phyloP scores from a whole-genome alignment of 805 yeast species.

The Pichia insulana region DNA sequence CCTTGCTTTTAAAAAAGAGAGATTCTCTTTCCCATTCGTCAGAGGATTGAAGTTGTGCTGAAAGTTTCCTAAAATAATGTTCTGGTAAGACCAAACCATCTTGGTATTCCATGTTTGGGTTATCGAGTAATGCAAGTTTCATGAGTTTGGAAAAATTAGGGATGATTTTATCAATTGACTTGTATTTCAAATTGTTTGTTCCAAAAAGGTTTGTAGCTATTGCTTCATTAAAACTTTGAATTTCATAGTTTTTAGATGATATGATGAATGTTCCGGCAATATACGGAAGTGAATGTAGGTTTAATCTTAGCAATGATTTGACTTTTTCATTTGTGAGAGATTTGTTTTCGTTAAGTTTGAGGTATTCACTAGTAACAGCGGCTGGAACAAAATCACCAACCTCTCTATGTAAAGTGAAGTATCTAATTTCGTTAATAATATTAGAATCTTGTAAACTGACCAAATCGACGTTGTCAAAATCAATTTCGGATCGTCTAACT shows the following conservation, averaged over 20 bases:
- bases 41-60: slow-evolving; percentile 31
- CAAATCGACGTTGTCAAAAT: slow-evolving; percentile 5
- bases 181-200: slow-evolving; percentile 38
- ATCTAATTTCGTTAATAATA: slow-evolving; percentile 48
- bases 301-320: slow-evolving; percentile 38
- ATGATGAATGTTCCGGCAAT: slow-evolving; percentile 80
- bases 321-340: slow-evolving; percentile 1
- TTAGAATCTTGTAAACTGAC: slow-evolving; percentile 26
- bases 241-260: slow-evolving; percentile 38
- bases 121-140: slow-evolving; percentile 32
- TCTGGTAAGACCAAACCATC: slow-evolving; percentile 85
- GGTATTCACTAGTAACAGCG: slow-evolving; percentile 57
- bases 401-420: slow-evolving; percentile 44
- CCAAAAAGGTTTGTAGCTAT: slow-evolving; percentile 77
- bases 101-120: slow-evolving; percentile 30
- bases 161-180: slow-evolving; percentile 46
- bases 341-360: slow-evolving; percentile 35
- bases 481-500: slow-evolving; percentile 7
- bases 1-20: slow-evolving; percentile 52
- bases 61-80: slow-evolving; percentile 72
- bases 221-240: slow-evolving; percentile 72
- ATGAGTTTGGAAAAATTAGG: slow-evolving; percentile 52
- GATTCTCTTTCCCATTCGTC: slow-evolving; percentile 36
- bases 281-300: slow-evolving; percentile 72
- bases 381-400: slow-evolving; percentile 50